Conservation (phyloP, 495 filamentous ascomycete species). For the Penicillium coprophilum region DNA sequence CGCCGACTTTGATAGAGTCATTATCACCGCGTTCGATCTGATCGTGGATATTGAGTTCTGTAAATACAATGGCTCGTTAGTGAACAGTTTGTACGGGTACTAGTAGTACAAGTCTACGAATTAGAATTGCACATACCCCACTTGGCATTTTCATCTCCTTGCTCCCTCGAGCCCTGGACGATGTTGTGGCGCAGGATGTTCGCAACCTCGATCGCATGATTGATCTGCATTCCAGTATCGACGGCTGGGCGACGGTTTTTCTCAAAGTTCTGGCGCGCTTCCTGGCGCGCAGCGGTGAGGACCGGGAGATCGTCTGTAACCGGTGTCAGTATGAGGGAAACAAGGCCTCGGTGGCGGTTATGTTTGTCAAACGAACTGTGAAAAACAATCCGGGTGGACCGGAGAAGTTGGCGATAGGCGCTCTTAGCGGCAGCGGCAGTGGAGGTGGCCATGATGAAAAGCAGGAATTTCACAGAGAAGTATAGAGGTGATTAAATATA, state of each 20-base stretch:
- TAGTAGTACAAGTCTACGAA: too few relatives aligned
- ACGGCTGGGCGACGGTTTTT: conserved; percentile 57
- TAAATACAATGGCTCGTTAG: conserved; percentile 11
- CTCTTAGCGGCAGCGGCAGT: conserved; percentile 59
- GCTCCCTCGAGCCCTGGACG: conserved; percentile 71
- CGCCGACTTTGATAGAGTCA: conserved; percentile 68
- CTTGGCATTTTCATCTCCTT: conserved; percentile 51
- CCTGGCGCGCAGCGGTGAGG: conserved; percentile 64
- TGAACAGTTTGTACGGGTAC: neutral
- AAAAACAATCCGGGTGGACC: conserved; percentile 80
- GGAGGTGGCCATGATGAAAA: conserved; percentile 23
- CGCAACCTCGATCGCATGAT: conserved; percentile 81
- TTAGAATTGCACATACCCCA: conserved; percentile 70
- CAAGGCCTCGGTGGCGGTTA: neutral
- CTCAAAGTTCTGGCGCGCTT: conserved; percentile 71
- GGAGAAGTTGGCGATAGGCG: conserved; percentile 82
- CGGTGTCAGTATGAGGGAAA: neutral
- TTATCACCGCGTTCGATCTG: conserved; percentile 92
- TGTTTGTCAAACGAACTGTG: conserved; percentile 54
- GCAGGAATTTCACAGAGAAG: neutral
- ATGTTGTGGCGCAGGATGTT: conserved; percentile 78
- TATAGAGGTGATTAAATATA: conserved; percentile 2
- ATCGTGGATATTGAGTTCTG: conserved; percentile 85
- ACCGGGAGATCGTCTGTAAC: conserved; percentile 63
- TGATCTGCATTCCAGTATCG: conserved; percentile 55